Evolutionary conservation across 805 yeast species (phyloP).

Genomic region (Metschnikowia arizonensis): DNA sequence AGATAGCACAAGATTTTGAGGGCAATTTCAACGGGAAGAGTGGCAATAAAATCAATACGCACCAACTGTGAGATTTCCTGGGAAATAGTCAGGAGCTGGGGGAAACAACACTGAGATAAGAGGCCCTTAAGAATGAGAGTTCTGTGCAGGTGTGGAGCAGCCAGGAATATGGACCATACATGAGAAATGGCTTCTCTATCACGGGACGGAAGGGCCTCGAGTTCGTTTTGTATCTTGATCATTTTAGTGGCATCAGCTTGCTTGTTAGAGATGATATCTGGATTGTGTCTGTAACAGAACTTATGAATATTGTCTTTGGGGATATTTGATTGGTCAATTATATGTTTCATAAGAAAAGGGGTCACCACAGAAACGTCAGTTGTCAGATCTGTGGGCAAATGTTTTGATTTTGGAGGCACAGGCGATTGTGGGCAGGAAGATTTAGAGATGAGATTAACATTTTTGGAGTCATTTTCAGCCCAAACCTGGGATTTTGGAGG

Average conservation of each 20-base stretch:
- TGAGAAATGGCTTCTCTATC: constrained; percentile 77
- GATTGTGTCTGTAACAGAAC: constrained; percentile 92
- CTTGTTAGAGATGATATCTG: constrained; percentile 73
- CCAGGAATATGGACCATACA: constrained; percentile 79
- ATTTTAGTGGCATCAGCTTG: constrained; percentile 60
- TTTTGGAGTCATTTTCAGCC: constrained; percentile 2
- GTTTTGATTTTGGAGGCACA: background rate
- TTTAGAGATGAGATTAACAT: constrained; percentile 3
- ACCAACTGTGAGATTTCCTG: constrained; percentile 75
- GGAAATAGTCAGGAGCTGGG: constrained; percentile 82
- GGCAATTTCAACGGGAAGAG: constrained; percentile 81
- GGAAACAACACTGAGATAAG: constrained; percentile 87
- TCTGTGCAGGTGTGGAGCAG: constrained; percentile 65
- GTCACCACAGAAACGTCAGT: constrained; percentile 31
- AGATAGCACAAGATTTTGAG: constrained; percentile 81
- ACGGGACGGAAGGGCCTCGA: constrained; percentile 57
- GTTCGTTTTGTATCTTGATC: constrained; percentile 54
- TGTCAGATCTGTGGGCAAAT: background rate
- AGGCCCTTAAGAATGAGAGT: constrained; percentile 77
- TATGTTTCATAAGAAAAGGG: constrained; percentile 39
- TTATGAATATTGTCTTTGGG: constrained; percentile 54
- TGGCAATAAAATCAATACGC: constrained; percentile 81
- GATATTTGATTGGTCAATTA: constrained; percentile 39
- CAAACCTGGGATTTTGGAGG: constrained; percentile 2
- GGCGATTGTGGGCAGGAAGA: background rate